phyloP scores from a whole-genome alignment of 2,329 filamentous ascomycete genomes.

The Ophiostoma australiae region DNA sequence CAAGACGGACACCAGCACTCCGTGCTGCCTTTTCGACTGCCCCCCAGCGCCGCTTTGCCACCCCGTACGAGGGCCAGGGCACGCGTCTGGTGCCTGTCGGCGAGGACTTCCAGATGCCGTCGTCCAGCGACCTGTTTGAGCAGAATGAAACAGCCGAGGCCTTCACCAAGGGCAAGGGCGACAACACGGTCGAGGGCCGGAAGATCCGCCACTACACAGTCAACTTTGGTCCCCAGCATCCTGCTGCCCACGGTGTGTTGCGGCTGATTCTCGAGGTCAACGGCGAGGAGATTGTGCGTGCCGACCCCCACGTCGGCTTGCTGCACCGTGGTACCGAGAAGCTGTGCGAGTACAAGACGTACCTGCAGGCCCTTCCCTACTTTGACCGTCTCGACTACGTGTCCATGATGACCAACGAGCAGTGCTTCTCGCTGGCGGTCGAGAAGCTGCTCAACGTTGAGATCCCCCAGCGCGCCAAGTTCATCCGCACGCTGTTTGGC shows the following conservation, averaged over 20 bases:
- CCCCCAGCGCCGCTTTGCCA: constrained; percentile 56
- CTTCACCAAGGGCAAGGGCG: constrained; percentile 39
- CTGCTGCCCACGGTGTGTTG: constrained; percentile 95
- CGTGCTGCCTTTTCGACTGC: constrained; percentile 62
- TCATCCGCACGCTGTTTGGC: constrained; percentile 90
- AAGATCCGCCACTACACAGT: constrained; percentile 99
- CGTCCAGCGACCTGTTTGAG: constrained; percentile 38
- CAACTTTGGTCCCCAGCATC: constrained; percentile 98
- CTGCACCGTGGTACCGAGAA: constrained; percentile 98
- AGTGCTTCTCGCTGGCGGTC: constrained; percentile 90
- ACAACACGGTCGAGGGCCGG: constrained; percentile 54
- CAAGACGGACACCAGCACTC: constrained; percentile 31
- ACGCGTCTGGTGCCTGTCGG: constrained; percentile 63
- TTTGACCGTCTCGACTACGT: constrained; percentile 99
- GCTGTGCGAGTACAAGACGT: constrained; percentile 99
- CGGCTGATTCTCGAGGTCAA: constrained; percentile 95
- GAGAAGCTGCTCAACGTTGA: constrained; percentile 98
- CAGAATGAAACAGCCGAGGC: constrained; percentile 28
- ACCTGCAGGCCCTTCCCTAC: constrained; percentile 95
- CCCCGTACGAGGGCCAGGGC: constrained; percentile 41
- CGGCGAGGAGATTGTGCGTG: constrained; percentile 94
- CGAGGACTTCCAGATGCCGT: constrained; percentile 53
- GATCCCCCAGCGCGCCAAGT: constrained; percentile 92
- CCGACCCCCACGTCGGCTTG: constrained; percentile 93
- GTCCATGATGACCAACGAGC: constrained; percentile 99